A percentile compares a stretch with the other conserved stretches of the same genome.
phyloP scores from a whole-genome alignment of 257 asterid genomes.

The Rhazya stricta region DNA sequence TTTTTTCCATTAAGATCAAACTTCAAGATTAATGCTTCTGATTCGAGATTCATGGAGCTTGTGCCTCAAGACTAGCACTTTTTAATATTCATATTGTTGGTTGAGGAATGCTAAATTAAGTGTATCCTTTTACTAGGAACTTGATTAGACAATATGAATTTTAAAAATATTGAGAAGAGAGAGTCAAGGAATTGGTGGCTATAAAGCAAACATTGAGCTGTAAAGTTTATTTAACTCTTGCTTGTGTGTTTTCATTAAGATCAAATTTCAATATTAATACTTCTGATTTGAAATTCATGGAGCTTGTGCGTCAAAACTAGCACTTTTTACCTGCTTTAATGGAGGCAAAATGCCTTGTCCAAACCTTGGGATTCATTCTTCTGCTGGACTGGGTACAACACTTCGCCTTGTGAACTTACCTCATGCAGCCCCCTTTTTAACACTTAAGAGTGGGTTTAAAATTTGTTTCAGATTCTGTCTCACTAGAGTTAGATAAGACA shows the following conservation, averaged over 20 bases:
- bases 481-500: background rate
- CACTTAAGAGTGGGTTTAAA: background rate
- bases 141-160: background rate
- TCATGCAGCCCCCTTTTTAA: background rate
- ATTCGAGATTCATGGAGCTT: background rate
- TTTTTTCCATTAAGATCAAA: background rate
- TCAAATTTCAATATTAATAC: background rate
- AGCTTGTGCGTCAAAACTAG: background rate
- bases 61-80: background rate
- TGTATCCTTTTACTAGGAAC: background rate
- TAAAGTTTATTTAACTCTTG: background rate
- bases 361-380: constrained; percentile 5
- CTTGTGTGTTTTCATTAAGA: background rate
- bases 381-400: background rate
- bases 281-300: background rate
- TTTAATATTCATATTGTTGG: background rate
- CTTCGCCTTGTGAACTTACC: background rate
- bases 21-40: background rate
- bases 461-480: background rate
- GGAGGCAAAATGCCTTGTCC: background rate
- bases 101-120: background rate
- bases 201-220: background rate
- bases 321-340: background rate
- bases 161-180: background rate
- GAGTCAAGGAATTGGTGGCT: background rate